Conservation (phyloP, 2,329 filamentous ascomycete genomes). For the Colletotrichum sp. region DNA sequence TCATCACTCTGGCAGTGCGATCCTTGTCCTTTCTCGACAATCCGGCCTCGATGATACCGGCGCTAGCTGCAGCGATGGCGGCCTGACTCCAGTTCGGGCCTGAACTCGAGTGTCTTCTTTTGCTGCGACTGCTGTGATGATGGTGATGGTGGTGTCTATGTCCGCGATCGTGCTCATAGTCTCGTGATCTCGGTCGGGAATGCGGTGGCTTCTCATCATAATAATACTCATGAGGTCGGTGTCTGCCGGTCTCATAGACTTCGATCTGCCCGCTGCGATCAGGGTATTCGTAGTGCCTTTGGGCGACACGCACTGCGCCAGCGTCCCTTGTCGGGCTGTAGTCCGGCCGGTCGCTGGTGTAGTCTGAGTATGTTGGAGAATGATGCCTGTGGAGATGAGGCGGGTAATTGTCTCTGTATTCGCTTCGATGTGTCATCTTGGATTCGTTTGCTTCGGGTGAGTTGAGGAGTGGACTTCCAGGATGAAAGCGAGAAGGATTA, state of each 20-base stretch:
- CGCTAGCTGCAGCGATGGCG: slow-evolving; percentile 7
- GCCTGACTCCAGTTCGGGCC: not conserved
- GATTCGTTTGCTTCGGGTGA: not conserved
- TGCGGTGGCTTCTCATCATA: not conserved
- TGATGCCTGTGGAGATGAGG: not conserved
- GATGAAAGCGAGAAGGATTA: not conserved
- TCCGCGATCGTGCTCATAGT: not conserved
- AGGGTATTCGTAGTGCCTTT: not conserved
- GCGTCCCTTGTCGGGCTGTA: not conserved
- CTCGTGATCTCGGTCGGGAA: not conserved
- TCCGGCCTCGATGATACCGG: slow-evolving; percentile 5
- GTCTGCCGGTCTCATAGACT: not conserved
- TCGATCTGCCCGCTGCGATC: not conserved
- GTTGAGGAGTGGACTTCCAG: not conserved
- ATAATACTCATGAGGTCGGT: not conserved
- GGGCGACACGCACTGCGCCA: not conserved
- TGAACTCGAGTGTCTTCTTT: not conserved
- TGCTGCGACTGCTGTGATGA: not conserved
- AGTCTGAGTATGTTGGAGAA: not conserved
- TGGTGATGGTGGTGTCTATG: not conserved
- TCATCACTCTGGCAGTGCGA: not conserved
- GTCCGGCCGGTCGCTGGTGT: not conserved
- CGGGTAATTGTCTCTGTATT: not conserved
- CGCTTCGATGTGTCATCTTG: not conserved
- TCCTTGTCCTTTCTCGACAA: slow-evolving; percentile 5